Percentiles rank a stretch among this genome's conserved stretches.
Evolutionary conservation across 805 yeast genomes (phyloP).

Genomic region (Candida nanaspora): DNA sequence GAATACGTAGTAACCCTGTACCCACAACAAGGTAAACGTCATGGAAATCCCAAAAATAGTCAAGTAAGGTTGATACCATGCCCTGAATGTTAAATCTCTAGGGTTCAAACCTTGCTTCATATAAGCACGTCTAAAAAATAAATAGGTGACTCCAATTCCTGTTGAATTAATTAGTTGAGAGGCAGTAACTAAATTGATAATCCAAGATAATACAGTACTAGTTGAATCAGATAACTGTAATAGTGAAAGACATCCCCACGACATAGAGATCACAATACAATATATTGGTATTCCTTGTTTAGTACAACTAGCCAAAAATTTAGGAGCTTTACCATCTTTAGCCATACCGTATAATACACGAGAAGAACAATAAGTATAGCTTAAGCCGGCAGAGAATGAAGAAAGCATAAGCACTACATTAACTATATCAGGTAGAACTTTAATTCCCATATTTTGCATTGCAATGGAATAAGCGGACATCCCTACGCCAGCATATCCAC

Average conservation of each 20-base stretch:
- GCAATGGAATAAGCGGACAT: constrained; percentile 77
- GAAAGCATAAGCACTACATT: constrained; percentile 69
- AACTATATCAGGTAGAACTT: constrained; percentile 63
- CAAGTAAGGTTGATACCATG: constrained; percentile 32
- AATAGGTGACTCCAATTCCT: constrained; percentile 48
- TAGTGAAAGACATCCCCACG: constrained; percentile 64
- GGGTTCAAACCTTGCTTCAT: constrained; percentile 44
- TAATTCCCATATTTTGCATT: constrained; percentile 58
- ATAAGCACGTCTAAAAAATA: constrained; percentile 56
- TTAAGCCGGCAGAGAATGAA: constrained; percentile 78
- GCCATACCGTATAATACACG: constrained; percentile 64
- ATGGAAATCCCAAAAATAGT: constrained; percentile 13
- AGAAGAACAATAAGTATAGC: constrained; percentile 67
- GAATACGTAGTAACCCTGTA: constrained; percentile 38
- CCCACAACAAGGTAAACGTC: constrained; percentile 30
- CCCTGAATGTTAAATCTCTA: constrained; percentile 37
- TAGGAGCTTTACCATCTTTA: constrained; percentile 65
- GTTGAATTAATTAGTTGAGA: constrained; percentile 61
- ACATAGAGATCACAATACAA: constrained; percentile 43
- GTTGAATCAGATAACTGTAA: constrained; percentile 56
- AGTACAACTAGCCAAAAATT: constrained; percentile 52
- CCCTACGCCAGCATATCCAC: constrained; percentile 36
- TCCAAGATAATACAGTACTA: constrained; percentile 64
- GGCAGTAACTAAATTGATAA: constrained; percentile 62
- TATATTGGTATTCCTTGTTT: constrained; percentile 69